Conservation (phyloP, 2,329 filamentous ascomycete genomes). For the Claviceps sp. region DNA sequence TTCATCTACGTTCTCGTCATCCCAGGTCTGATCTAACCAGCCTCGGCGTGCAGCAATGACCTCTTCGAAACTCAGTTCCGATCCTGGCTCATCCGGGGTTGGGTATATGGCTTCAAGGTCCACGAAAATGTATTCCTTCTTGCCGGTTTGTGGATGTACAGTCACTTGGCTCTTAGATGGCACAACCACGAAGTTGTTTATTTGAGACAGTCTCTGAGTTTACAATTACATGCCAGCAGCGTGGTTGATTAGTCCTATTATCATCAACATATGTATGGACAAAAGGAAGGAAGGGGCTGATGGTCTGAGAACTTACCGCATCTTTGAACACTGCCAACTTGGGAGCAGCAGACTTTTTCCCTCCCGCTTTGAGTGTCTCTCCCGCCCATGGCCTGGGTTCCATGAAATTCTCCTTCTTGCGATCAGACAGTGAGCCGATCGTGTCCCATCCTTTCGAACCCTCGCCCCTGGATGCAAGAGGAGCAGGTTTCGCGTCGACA, state of each 20-base stretch:
- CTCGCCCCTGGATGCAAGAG: constrained; percentile 37
- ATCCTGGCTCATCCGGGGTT: constrained; percentile 52
- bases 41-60: constrained; percentile 67
- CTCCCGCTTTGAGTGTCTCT: constrained; percentile 77
- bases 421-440: constrained; percentile 72
- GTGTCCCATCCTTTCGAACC: constrained; percentile 74
- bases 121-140: constrained; percentile 76
- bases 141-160: constrained; percentile 69
- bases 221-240: constrained; percentile 27
- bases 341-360: constrained; percentile 56
- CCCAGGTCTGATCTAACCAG: constrained; percentile 47
- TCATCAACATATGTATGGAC: constrained; percentile 60
- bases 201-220: constrained; percentile 44
- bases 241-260: constrained; percentile 84
- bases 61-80: constrained; percentile 85
- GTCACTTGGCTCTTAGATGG: constrained; percentile 65
- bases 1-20: constrained; percentile 26
- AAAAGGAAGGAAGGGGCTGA: constrained; percentile 1
- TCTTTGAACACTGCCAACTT: constrained; percentile 95
- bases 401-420: constrained; percentile 86
- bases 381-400: constrained; percentile 85
- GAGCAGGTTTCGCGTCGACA: constrained; percentile 45
- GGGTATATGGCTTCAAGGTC: constrained; percentile 79
- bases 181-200: constrained; percentile 55
- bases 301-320: constrained; percentile 48